phyloP scores from a whole-genome alignment of 805 yeast genomes.

The Wickerhamiella vanderwaltii region DNA sequence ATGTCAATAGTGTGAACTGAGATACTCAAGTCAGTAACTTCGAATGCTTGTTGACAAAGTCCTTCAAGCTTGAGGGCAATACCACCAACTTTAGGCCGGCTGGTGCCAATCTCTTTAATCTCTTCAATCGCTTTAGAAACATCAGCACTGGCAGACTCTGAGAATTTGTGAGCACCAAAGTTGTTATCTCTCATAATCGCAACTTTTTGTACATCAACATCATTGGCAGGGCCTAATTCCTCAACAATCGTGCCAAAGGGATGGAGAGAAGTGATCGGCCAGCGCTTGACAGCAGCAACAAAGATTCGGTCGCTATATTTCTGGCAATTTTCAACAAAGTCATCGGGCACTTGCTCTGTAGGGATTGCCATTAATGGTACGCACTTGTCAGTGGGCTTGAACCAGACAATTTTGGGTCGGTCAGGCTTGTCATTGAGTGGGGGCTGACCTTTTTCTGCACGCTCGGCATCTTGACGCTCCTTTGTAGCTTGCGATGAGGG shows the following conservation, averaged over 20 bases:
- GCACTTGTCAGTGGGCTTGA: slow-evolving; percentile 94
- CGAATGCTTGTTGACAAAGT: slow-evolving; percentile 67
- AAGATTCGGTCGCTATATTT: slow-evolving; percentile 68
- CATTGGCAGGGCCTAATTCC: slow-evolving; percentile 71
- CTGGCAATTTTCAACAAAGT: slow-evolving; percentile 86
- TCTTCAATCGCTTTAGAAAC: slow-evolving; percentile 26
- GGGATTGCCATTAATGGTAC: slow-evolving; percentile 98
- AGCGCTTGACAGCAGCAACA: slow-evolving; percentile 91
- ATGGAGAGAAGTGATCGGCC: slow-evolving; percentile 98
- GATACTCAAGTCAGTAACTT: slow-evolving; percentile 52
- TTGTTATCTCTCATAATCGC: slow-evolving; percentile 67
- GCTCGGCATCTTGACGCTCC: slow-evolving; percentile 39
- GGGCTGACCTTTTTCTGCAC: slow-evolving; percentile 20
- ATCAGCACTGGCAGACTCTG: slow-evolving; percentile 33
- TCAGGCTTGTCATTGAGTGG: slow-evolving; percentile 25
- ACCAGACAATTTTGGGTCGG: slow-evolving; percentile 95
- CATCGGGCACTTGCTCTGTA: slow-evolving; percentile 94
- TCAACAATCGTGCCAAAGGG: slow-evolving; percentile 92
- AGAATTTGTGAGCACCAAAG: slow-evolving; percentile 32
- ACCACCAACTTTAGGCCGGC: slow-evolving; percentile 10
- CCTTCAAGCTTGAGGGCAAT: slow-evolving; percentile 48
- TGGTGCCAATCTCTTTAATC: slow-evolving; percentile 10
- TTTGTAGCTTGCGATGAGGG: slow-evolving; percentile 91
- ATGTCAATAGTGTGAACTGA: slow-evolving; percentile 83
- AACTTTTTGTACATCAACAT: slow-evolving; percentile 65